Conservation (phyloP, 345 rosid species). For the Excoecaria agallocha region DNA sequence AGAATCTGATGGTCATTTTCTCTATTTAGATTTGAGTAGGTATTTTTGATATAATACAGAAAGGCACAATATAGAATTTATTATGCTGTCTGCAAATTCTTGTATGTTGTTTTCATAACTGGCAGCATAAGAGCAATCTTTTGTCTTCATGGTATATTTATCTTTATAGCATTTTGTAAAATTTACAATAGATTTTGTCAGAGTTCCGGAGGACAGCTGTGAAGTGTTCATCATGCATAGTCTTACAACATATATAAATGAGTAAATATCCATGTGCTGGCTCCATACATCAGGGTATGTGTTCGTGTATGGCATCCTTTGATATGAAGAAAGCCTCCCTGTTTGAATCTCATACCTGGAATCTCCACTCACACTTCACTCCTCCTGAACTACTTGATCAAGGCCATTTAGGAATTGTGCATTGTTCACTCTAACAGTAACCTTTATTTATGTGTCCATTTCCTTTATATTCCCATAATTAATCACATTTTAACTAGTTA, state of each 20-base stretch:
- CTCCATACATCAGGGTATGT: neutral
- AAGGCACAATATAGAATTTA: neutral
- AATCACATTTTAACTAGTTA: neutral
- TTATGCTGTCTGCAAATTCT: neutral
- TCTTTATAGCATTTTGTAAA: neutral
- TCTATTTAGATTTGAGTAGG: neutral
- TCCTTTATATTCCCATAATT: neutral
- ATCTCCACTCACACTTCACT: too few relatives aligned
- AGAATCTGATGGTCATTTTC: neutral
- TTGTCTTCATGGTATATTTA: neutral
- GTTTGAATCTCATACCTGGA: too few relatives aligned
- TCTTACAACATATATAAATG: neutral
- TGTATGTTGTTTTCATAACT: neutral
- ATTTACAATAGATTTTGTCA: neutral
- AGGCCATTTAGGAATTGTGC: too few relatives aligned
- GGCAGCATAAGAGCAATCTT: conserved; percentile 4
- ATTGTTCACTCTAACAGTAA: too few relatives aligned
- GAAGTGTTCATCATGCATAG: neutral
- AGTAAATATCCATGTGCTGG: neutral
- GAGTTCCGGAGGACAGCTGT: neutral
- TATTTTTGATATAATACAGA: neutral
- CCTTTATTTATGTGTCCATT: neutral
- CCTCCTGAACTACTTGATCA: too few relatives aligned
- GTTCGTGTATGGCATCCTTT: too few relatives aligned
- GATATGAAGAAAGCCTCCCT: too few relatives aligned